phyloP scores from a whole-genome alignment of 306 rosid species.

The Castanea crenata region DNA sequence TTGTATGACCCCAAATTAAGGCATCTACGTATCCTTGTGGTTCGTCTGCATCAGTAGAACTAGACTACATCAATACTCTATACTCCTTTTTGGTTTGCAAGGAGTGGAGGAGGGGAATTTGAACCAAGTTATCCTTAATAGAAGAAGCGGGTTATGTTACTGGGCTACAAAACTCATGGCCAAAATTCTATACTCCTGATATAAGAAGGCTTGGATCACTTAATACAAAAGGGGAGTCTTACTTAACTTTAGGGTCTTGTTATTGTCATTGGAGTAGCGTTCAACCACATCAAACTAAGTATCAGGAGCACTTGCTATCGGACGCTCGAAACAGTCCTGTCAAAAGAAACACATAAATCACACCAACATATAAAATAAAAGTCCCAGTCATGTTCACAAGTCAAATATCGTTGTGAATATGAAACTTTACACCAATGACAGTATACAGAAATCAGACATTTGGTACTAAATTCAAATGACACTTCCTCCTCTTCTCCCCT shows the following conservation, averaged over 20 bases:
- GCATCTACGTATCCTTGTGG: conserved; percentile 53
- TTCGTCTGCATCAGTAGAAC: conserved; percentile 45
- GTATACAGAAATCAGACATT: too few relatives aligned
- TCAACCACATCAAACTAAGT: conserved; percentile 96
- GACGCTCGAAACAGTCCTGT: conserved; percentile 89
- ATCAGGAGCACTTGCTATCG: conserved; percentile 82
- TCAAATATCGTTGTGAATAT: too few relatives aligned
- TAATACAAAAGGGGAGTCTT: neutral
- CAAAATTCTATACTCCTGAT: neutral
- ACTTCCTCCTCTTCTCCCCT: too few relatives aligned
- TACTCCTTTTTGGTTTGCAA: too few relatives aligned
- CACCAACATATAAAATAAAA: too few relatives aligned
- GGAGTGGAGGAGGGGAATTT: too few relatives aligned
- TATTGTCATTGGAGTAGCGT: conserved; percentile 81
- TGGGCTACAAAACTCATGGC: too few relatives aligned
- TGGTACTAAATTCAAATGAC: too few relatives aligned
- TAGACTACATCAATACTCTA: neutral
- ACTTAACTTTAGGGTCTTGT: conserved; percentile 87
- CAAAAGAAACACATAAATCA: neutral
- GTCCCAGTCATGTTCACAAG: too few relatives aligned
- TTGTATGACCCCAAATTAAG: conserved; percentile 89
- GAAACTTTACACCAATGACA: too few relatives aligned
- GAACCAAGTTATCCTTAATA: too few relatives aligned
- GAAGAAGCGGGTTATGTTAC: too few relatives aligned
- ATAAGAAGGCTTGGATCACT: neutral